Conservation (phyloP, 1,139 yeast species). For the Meyerozyma sp. region DNA sequence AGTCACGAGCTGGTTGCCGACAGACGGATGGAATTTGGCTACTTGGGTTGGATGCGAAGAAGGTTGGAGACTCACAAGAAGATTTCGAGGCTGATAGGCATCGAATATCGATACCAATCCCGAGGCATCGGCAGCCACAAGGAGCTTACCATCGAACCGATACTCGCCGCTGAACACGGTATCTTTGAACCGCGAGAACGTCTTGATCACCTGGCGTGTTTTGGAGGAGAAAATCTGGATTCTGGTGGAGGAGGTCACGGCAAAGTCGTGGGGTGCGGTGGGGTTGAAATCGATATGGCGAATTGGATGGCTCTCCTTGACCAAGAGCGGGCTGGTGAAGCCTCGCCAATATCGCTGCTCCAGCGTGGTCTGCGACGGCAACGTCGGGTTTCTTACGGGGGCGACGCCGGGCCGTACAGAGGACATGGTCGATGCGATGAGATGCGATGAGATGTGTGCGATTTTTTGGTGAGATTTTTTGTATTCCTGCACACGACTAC, state of each 20-base stretch:
- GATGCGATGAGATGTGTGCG: background rate
- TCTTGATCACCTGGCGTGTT: slow-evolving; percentile 85
- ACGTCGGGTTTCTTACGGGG: slow-evolving; percentile 66
- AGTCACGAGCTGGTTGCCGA: slow-evolving; percentile 68
- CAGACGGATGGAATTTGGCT: slow-evolving; percentile 82
- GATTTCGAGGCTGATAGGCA: slow-evolving; percentile 70
- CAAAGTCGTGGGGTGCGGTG: slow-evolving; percentile 82
- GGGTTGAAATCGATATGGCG: slow-evolving; percentile 88
- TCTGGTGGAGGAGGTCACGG: slow-evolving; percentile 87
- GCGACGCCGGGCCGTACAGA: slow-evolving; percentile 66
- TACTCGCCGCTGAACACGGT: slow-evolving; percentile 84
- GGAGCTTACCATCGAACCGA: slow-evolving; percentile 73
- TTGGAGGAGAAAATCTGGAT: slow-evolving; percentile 89
- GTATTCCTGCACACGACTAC: background rate
- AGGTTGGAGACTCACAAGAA: slow-evolving; percentile 75
- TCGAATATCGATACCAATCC: slow-evolving; percentile 84
- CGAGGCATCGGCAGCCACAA: slow-evolving; percentile 86
- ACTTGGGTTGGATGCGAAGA: slow-evolving; percentile 88
- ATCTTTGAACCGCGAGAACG: slow-evolving; percentile 88
- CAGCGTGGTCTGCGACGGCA: slow-evolving; percentile 79
- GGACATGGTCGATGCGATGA: slow-evolving; percentile 52
- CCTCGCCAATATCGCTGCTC: slow-evolving; percentile 96
- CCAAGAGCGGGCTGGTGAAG: slow-evolving; percentile 74
- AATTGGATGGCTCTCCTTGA: slow-evolving; percentile 90
- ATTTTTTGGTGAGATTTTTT: background rate